Evolutionary conservation across 768 basidiomycete species (phyloP), one percentile per base, ranked within the genome.

Genomic region (Porphyrellus cyaneotinctus): DNA sequence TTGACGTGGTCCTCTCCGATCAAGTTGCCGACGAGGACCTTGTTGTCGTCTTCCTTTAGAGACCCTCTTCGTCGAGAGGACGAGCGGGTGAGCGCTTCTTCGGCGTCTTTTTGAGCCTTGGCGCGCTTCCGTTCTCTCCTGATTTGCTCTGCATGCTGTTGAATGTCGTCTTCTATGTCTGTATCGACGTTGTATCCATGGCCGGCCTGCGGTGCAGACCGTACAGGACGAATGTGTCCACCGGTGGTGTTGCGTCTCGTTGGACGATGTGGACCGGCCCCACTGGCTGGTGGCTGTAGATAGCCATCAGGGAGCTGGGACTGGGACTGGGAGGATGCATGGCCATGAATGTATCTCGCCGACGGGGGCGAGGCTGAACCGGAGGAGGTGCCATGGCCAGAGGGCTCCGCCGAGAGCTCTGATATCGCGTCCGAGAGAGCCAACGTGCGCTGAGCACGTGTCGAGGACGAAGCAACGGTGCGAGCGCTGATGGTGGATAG

Each of bases 1-100:
- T 99, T 99, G 70, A 88, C 95, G 72, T 99, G 97, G 63, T 85
- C 95, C 68, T 97, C 95, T n/a, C 93, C 91, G 58, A 99, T 97
- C 59, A 98, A 73, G 68, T 98, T 98, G 1, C 97, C 97, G 0
- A 97, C 91, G 13, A 95, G 72, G 5, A 87, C 85, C 48, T 68
- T 72, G 26, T 79, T 73, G 44, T 84, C 83, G 18, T 79, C 77
- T 39, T 65, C 70, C 47, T 57, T 62, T 28, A 55, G 2, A 7
- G 59, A 63, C 23, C 65, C 63, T 17, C 65, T 54, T 20, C 62
- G 66, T 31, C 50, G 55, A 33, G 61, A 60, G 13, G 55, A 52
- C 13, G 57, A 61, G 20, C 62, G 67, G 13, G 78, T 83, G 45
- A 83, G 68, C 7, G 76, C 80, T 7, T 79, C 82, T 66, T 83